Evolutionary conservation across 495 filamentous ascomycete genomes (phyloP).

Genomic region (Aspergillus homomorphus): DNA sequence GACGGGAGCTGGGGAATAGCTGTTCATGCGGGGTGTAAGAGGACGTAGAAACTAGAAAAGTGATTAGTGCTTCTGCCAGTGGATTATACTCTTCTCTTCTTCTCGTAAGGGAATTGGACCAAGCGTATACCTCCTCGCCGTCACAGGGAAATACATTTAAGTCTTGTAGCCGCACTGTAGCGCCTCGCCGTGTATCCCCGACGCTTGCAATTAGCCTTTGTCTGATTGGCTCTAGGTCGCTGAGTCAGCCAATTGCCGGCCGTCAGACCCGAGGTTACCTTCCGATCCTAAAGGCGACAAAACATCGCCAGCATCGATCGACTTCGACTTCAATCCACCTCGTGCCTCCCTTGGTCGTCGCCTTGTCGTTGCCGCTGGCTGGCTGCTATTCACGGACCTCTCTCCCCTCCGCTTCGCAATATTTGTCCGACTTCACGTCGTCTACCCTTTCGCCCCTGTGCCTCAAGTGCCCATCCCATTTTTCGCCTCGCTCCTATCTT

Average conservation of each 20-base stretch:
- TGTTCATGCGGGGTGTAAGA: background rate
- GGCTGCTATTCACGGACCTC: slow-evolving; percentile 14
- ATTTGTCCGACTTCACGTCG: slow-evolving; percentile 2
- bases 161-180: background rate
- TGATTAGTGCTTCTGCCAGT: background rate
- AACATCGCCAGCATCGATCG: slow-evolving; percentile 25
- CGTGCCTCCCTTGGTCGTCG: slow-evolving; percentile 16
- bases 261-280: slow-evolving; percentile 46
- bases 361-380: slow-evolving; percentile 21
- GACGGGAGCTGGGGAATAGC: background rate
- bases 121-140: background rate
- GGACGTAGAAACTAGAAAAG: background rate
- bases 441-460: slow-evolving; percentile 6
- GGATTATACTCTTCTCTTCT: background rate
- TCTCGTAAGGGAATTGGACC: background rate
- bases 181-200: slow-evolving; percentile 43
- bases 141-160: background rate
- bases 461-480: slow-evolving; percentile 1
- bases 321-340: slow-evolving; percentile 31
- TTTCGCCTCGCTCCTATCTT: slow-evolving; percentile 10
- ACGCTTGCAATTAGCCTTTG: slow-evolving; percentile 41
- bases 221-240: slow-evolving; percentile 36
- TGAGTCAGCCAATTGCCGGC: slow-evolving; percentile 38
- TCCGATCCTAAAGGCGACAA: slow-evolving; percentile 21
- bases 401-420: slow-evolving; percentile 14